Percentiles rank a stretch among this genome's conserved stretches.
Evolutionary conservation across 441 rosid species (phyloP).

Genomic region (Pelargonium fulgidum): DNA sequence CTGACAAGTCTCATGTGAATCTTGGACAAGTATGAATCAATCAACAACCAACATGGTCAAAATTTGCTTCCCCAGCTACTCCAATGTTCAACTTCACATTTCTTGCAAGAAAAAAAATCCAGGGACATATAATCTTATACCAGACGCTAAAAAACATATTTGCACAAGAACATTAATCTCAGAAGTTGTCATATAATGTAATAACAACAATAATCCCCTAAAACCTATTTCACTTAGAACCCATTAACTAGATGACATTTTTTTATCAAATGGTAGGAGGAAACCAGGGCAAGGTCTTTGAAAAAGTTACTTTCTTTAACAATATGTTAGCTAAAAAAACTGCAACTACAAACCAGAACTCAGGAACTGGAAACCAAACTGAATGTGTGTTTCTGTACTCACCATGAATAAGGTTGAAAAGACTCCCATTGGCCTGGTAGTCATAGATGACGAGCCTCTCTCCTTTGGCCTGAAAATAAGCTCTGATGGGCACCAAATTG

Average conservation of each 20-base stretch:
- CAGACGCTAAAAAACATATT: neutral
- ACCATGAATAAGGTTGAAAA: constrained; percentile 84
- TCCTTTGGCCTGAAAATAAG: constrained; percentile 71
- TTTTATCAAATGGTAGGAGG: too few species aligned
- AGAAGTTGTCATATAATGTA: neutral
- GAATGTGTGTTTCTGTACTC: constrained; percentile 14
- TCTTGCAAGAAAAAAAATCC: neutral
- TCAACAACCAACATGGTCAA: neutral
- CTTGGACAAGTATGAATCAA: neutral
- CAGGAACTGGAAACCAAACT: neutral
- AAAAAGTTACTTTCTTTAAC: too few species aligned
- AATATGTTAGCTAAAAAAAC: neutral
- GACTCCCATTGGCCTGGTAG: constrained; percentile 83
- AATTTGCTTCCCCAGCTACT: neutral
- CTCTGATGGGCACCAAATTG: constrained; percentile 66
- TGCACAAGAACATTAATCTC: neutral
- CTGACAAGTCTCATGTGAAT: neutral
- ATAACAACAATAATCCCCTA: too few species aligned
- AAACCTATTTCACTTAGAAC: too few species aligned
- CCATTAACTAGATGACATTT: too few species aligned
- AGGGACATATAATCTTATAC: neutral
- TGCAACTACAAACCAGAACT: neutral
- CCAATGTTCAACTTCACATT: neutral
- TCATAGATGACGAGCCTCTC: constrained; percentile 79
- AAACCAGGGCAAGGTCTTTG: too few species aligned